phyloP scores from a whole-genome alignment of 176 grass and related monocot genomes.

The Avena eriantha region DNA sequence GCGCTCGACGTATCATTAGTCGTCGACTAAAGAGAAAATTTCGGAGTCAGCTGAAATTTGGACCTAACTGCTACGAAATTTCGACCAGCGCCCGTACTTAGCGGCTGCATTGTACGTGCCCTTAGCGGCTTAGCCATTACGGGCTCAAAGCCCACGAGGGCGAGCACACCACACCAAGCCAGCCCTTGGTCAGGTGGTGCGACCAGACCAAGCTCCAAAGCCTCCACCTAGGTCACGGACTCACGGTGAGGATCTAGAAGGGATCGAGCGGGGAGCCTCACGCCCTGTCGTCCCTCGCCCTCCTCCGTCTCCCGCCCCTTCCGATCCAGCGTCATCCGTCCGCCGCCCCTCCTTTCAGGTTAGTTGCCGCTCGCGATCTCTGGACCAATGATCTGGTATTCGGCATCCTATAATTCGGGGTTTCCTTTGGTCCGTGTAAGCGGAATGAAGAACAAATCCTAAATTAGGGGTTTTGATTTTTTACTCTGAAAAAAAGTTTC shows the following conservation, averaged over 20 bases:
- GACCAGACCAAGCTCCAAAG: background rate
- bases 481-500: background rate
- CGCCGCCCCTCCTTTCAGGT: background rate
- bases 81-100: too few relatives aligned
- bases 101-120: too few relatives aligned
- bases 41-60: too few relatives aligned
- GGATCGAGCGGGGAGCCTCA: background rate
- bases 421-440: background rate
- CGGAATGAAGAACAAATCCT: background rate
- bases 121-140: too few relatives aligned
- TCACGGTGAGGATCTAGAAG: background rate
- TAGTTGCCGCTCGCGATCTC: background rate
- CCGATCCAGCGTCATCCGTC: background rate
- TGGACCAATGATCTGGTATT: background rate
- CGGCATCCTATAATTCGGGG: background rate
- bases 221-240: background rate
- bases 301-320: background rate
- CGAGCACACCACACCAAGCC: too few relatives aligned
- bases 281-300: background rate
- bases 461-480: background rate
- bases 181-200: background rate
- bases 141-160: too few relatives aligned
- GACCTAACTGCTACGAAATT: too few relatives aligned
- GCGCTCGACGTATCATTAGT: too few relatives aligned
- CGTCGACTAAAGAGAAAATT: too few relatives aligned